Evolutionary conservation across 169 alveolate genomes (phyloP).

Genomic region (Toxoplasma gondii): DNA sequence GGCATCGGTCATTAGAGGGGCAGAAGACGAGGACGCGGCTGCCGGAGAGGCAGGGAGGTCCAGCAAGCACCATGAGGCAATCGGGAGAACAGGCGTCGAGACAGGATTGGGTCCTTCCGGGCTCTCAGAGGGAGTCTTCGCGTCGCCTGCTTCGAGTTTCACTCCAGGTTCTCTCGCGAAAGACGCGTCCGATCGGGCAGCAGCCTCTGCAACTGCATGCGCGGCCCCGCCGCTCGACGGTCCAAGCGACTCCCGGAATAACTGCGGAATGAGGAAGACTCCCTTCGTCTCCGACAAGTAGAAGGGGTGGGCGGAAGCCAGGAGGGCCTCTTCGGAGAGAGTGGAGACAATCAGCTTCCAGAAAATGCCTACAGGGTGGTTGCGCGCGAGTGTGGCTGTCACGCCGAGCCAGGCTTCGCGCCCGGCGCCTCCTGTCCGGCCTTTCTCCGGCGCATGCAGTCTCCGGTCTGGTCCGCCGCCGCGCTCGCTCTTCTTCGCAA

Average conservation of each 20-base stretch:
- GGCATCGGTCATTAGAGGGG: slow-evolving; percentile 5
- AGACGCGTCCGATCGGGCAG: neutral
- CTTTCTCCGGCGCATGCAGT: neutral
- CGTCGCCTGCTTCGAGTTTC: neutral
- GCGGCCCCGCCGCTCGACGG: neutral
- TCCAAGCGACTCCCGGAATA: neutral
- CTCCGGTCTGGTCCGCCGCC: slow-evolving; percentile 31
- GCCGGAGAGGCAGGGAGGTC: slow-evolving; percentile 29
- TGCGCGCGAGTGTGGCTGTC: neutral
- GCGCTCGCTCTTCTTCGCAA: slow-evolving; percentile 7
- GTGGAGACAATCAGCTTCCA: neutral
- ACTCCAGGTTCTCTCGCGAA: neutral
- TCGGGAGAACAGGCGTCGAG: slow-evolving; percentile 47
- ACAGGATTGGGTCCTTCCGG: slow-evolving; percentile 18
- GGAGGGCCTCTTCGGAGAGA: neutral
- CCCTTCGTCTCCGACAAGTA: neutral
- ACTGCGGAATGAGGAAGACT: slow-evolving; percentile 31
- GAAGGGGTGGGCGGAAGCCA: neutral
- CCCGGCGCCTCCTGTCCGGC: neutral
- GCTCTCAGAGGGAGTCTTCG: neutral
- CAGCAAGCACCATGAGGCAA: slow-evolving; percentile 59
- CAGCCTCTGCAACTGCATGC: neutral
- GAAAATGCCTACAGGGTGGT: slow-evolving; percentile 56
- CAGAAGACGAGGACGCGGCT: neutral
- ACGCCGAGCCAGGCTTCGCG: neutral